Base-by-base conservation (phyloP, 257 asterid genomes). In the Schizonepeta tenuifolia region DNA sequence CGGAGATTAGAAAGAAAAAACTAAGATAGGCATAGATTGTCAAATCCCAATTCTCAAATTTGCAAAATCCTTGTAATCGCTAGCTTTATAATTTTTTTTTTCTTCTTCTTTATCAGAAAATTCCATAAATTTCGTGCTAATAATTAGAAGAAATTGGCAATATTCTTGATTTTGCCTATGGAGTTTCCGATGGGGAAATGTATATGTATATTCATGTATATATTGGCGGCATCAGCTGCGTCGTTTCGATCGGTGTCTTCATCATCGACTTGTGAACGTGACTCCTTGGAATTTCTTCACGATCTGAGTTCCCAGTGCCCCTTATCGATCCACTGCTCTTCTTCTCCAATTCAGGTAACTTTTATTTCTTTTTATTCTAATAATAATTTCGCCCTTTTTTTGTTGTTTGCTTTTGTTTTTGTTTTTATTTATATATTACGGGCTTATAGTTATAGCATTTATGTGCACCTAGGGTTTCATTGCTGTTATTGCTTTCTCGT, bases 301-400 rank as follows among this genome's bases (percentile, higher is more conserved):
- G 81, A 76, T 82, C 79, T 82, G 77, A 78, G 73, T 36, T 78
- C 77, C 9, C 83, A 72, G 79, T 78, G 86, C 63, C 80, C 85
- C 17, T 40, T 65, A 35, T 70, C 70, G 66, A 51, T 77, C 75
- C 70, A 73, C 50, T 49, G 56, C 36, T 24, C 77, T 63, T 70
- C 74, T 28, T 63, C 75, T 31, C 83, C 86, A 63, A 75, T 78
- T 49, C 70, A 78, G 83, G 86, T 82, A 38, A 50, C 31, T 66
- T 36, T 2, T 18, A 46, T 11, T 17, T 20, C 36, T 20, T n/a
- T 35, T 26, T 49, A 6, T 26, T 21, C 2, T 46, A 33, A 46
- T 50, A 33, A 46, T 50, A 35, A 15, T 55, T 46, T 65, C 55
- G 1, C 0, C 3, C 28, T 15, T 50, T 10, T 9, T 0, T 6